Evolutionary conservation across 331 rosid species (phyloP), one percentile per base, ranked within the genome.

Genomic region (Cucumis variabilis): DNA sequence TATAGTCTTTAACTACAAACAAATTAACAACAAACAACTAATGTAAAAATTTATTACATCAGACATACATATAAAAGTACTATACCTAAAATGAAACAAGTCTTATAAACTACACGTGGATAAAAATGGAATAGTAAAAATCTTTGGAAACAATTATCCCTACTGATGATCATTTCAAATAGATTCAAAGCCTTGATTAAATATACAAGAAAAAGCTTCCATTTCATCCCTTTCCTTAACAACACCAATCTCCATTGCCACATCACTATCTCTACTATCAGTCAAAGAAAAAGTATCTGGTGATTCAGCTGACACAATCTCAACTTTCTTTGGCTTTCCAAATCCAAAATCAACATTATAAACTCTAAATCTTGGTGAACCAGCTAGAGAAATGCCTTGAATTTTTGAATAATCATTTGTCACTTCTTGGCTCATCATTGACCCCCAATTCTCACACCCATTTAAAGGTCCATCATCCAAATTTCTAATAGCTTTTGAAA

Each of bases 171-270:
- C 14, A 9, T 72, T 41, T 74, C 28, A 74, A 74, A 75, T 28
- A 75, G 21, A n/a, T 69, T 89, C 41, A 69, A 91, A 86, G 24
- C 83, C 89, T 23, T 60, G 0, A 25, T 17, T 17, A 88, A 92
- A 92, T 3, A 84, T 28, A 48, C 89, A 15, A 53, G 65, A 84
- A 48, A 92, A 93, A 48, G 83, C 85, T 23, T 91, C 90, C n/a
- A 60, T 5, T 60, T 60, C 66, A 17, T 60, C 1, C 20, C 6
- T 60, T 9, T 60, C 9, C 66, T 60, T 60, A 15, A 58, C 65
- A 20, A 58, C 4, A 15, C 65, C 65, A 58, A 58, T 58, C 20
- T 58, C 65, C 7, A 60, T 60, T 2, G 11, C 66, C 2, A 23
- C 66, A 4, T 60, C 20, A 20, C n/a, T 23, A 60, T 60, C 7